These are phyloP conservation scores for Juncus inflexus DNA, from an alignment of 176 grass and related monocot species.

Conservation along the genomic window DNA sequence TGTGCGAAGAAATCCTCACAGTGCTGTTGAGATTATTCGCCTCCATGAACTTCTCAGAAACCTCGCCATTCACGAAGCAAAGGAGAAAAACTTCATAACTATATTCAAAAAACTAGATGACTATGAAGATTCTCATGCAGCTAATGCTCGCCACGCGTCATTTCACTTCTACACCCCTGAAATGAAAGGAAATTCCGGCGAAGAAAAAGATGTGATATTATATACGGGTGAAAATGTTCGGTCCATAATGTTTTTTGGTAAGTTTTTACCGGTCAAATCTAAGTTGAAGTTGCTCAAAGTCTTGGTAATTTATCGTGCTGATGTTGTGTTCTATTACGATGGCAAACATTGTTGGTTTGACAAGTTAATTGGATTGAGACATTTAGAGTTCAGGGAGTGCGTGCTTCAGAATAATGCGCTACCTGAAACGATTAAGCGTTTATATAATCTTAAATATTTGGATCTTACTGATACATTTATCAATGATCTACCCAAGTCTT, in stretches of 20 bases:
- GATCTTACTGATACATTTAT: constrained; percentile 24
- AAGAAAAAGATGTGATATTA: constrained; percentile 3
- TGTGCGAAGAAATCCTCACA: background rate
- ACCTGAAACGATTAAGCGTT: constrained; percentile 3
- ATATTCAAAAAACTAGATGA: constrained; percentile 13
- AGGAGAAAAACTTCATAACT: constrained; percentile 19
- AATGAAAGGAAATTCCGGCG: background rate
- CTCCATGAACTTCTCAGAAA: constrained; percentile 16
- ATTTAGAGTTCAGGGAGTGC: constrained; percentile 9
- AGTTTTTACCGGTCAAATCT: constrained; percentile 6
- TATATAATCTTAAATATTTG: constrained; percentile 20
- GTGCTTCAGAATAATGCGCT: constrained; percentile 1
- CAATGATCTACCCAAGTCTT: background rate
- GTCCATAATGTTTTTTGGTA: constrained; percentile 8
- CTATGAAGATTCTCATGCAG: background rate
- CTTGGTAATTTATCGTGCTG: constrained; percentile 8
- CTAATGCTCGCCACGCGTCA: constrained; percentile 18
- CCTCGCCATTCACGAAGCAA: constrained; percentile 8
- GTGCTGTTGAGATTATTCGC: background rate
- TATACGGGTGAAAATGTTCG: constrained; percentile 9
- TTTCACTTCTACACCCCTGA: constrained; percentile 10
- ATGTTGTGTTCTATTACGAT: constrained; percentile 9
- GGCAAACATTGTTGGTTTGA: constrained; percentile 10
- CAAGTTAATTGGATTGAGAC: constrained; percentile 14
- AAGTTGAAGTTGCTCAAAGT: constrained; percentile 19